Conservation (phyloP, 1,139 yeast species). For the Diutina neorugosa region DNA sequence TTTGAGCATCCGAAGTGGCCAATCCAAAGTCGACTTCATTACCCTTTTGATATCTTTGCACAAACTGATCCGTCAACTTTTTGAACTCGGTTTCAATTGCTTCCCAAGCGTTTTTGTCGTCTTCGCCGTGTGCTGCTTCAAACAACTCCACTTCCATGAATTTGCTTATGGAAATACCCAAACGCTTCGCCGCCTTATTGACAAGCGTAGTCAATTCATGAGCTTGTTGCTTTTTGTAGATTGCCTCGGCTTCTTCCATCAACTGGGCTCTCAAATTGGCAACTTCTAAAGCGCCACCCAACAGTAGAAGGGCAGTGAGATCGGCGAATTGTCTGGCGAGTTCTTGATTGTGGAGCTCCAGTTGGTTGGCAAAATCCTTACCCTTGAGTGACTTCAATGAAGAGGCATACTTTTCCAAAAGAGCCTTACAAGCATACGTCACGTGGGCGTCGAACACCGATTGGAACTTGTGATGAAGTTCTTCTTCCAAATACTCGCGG, state of each 20-base stretch:
- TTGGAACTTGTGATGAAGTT: slow-evolving; percentile 31
- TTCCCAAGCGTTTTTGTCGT: slow-evolving; percentile 38
- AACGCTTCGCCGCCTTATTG: slow-evolving; percentile 26
- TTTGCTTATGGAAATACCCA: slow-evolving; percentile 27
- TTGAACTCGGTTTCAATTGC: slow-evolving; percentile 37
- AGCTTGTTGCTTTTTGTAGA: slow-evolving; percentile 26
- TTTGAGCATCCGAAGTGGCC: slow-evolving; percentile 39
- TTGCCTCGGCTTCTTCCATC: slow-evolving; percentile 13
- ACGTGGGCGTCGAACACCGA: slow-evolving; percentile 29
- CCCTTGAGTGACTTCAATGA: slow-evolving; percentile 12
- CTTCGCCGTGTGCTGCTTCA: slow-evolving; percentile 26
- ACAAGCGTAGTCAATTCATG: slow-evolving; percentile 32
- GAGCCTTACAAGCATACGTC: slow-evolving; percentile 12
- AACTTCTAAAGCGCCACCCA: slow-evolving; percentile 14
- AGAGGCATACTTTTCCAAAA: slow-evolving; percentile 7
- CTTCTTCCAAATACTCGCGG: slow-evolving; percentile 32
- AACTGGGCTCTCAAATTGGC: slow-evolving; percentile 11
- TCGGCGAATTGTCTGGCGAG: slow-evolving; percentile 7
- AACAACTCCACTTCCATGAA: slow-evolving; percentile 23
- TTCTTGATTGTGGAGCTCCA: background rate
- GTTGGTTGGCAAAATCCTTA: slow-evolving; percentile 12
- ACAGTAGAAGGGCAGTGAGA: slow-evolving; percentile 13
- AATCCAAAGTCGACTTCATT: slow-evolving; percentile 45
- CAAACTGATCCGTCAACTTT: slow-evolving; percentile 16
- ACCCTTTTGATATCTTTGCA: slow-evolving; percentile 9